Base-by-base conservation (phyloP, 2,329 filamentous ascomycete species). In the Cordyceps tenuipes region DNA sequence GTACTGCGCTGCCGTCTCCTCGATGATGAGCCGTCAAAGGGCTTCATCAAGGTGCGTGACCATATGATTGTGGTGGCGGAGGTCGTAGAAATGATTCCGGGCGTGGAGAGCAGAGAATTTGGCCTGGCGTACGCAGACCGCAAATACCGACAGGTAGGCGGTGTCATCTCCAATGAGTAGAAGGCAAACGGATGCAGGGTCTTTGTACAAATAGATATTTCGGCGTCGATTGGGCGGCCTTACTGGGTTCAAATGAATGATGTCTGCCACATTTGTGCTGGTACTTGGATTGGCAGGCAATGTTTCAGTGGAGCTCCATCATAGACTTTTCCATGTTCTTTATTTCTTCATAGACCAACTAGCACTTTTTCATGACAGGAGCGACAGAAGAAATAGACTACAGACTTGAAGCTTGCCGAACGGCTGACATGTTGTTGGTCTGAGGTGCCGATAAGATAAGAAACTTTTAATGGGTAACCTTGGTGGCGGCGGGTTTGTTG, bases 31-130 rank as follows among this genome's bases (percentile, higher is more conserved):
- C 70, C 75, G 0, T 61, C 66, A 8, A 64, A 64, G 5, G 79
- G 79, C 0, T 64, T 82, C 15, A 66, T 82, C n/a, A 70, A 67
- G 47, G 78, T 82, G 9, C 69, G 77, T 47, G 80, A 82, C 60
- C 79, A 82, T 68, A 75, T 80, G 10, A 76, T 82, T 62, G 78
- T 82, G 6, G 71, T 81, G 1, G 80, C 77, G 5, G 78, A 82
- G 68, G 79, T 82, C 49, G 61, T 76, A 43, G 77, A 77, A 58
- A 77, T 81, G 59, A 62, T 76, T 8, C 69, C 71, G 23, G 73
- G 63, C 29, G 65, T 63, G 15, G 66, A 66, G 23, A 66, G 62
- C 26, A 68, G 71, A n/a, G 69, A 69, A 3, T 79, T 80, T 66
- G 78, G 76, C 17, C 68, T 82, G 64, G 68, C 77, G 23, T 82